Evolutionary conservation across 495 filamentous ascomycete genomes (phyloP).

Genomic region (Penicillium longicatenatum): DNA sequence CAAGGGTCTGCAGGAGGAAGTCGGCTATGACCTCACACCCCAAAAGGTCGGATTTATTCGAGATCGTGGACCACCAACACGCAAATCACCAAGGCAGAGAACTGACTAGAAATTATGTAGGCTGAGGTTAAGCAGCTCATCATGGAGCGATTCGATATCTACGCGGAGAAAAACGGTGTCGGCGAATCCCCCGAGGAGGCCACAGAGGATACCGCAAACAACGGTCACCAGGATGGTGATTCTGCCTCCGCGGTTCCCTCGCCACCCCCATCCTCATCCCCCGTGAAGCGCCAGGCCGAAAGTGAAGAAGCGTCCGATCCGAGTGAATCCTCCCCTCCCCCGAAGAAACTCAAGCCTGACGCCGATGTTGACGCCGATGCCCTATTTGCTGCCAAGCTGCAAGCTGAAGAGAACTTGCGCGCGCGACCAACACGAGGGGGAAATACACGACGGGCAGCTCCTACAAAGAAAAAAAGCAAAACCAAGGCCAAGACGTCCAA

Average conservation of each 20-base stretch:
- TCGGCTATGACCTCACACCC: conserved; percentile 78
- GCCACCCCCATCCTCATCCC: conserved; percentile 51
- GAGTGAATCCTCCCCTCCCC: conserved; percentile 45
- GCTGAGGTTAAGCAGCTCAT: conserved; percentile 80
- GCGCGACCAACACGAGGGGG: conserved; percentile 72
- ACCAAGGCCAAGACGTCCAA: conserved; percentile 82
- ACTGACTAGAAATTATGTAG: conserved; percentile 43
- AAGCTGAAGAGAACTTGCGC: conserved; percentile 85
- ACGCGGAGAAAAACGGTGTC: conserved; percentile 52
- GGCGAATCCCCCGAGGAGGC: conserved; percentile 33
- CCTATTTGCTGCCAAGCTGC: conserved; percentile 78
- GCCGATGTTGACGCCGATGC: conserved; percentile 75
- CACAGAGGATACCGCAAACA: conserved; percentile 32
- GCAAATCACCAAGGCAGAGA: background rate
- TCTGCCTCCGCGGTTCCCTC: conserved; percentile 43
- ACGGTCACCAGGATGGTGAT: conserved; percentile 42
- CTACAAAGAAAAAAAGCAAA: conserved; percentile 65
- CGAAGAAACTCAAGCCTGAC: conserved; percentile 59
- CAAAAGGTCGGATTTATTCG: conserved; percentile 68
- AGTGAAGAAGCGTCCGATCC: conserved; percentile 52
- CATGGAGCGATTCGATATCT: conserved; percentile 85
- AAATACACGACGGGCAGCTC: conserved; percentile 55
- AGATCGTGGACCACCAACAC: background rate
- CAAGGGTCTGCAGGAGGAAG: conserved; percentile 73
- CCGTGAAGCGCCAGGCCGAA: conserved; percentile 58